phyloP scores from a whole-genome alignment of 2,329 filamentous ascomycete species.

The Penicillium sp. region DNA sequence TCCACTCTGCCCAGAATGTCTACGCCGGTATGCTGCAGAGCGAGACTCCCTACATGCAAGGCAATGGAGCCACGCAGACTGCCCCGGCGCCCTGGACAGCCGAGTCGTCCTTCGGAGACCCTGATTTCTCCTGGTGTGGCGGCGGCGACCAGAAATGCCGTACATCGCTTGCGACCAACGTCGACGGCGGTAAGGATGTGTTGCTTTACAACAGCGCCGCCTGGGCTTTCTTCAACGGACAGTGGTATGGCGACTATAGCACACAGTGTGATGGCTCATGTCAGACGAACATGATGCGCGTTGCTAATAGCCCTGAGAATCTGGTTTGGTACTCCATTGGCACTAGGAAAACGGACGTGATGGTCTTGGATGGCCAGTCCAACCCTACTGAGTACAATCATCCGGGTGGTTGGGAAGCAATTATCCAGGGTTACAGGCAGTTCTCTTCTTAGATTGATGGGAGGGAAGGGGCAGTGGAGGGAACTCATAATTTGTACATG shows the following conservation, averaged over 20 bases:
- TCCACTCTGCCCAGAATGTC: slow-evolving; percentile 45
- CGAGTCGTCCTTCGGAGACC: slow-evolving; percentile 26
- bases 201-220: slow-evolving; percentile 44
- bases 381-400: slow-evolving; percentile 33
- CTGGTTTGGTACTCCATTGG: slow-evolving; percentile 29
- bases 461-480: too few species aligned
- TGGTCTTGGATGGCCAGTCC: slow-evolving; percentile 26
- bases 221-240: slow-evolving; percentile 44
- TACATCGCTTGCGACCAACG: slow-evolving; percentile 38
- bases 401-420: slow-evolving; percentile 38
- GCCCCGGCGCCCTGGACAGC: slow-evolving; percentile 33
- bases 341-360: slow-evolving; percentile 35
- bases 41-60: slow-evolving; percentile 32
- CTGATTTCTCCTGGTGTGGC: slow-evolving; percentile 32
- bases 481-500: neutral
- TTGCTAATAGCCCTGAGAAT: slow-evolving; percentile 18
- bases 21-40: slow-evolving; percentile 42
- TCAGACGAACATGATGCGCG: slow-evolving; percentile 39
- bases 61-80: slow-evolving; percentile 33
- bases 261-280: slow-evolving; percentile 27
- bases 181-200: slow-evolving; percentile 34
- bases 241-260: slow-evolving; percentile 32
- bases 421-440: slow-evolving; percentile 34
- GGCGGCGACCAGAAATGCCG: slow-evolving; percentile 36
- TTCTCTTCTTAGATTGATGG: slow-evolving; percentile 4